These are phyloP conservation scores for Solanum infundibuliforme DNA, from an alignment of 257 asterid species.

Conservation along the genomic window DNA sequence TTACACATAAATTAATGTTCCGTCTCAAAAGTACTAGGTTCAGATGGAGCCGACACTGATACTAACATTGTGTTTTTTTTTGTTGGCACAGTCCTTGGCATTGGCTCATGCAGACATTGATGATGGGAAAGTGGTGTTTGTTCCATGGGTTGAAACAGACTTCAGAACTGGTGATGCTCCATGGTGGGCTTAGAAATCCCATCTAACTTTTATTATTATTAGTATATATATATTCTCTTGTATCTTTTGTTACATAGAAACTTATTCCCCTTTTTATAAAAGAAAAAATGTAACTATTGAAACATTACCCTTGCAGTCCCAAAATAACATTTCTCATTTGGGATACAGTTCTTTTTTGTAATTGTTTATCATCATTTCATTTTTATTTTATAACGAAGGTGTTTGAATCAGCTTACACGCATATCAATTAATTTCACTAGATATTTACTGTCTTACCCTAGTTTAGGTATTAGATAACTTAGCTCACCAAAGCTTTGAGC, in stretches of 20 bases:
- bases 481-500: background rate
- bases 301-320: background rate
- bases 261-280: background rate
- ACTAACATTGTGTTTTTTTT: background rate
- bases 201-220: background rate
- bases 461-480: rapidly evolving
- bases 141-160: constrained; percentile 92
- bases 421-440: rapidly evolving
- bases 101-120: constrained; percentile 80
- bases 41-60: background rate
- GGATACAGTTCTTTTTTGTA: background rate
- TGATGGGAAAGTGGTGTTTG: constrained; percentile 69
- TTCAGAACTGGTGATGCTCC: constrained; percentile 87
- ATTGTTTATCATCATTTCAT: background rate
- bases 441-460: background rate
- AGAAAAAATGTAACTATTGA: background rate
- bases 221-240: background rate
- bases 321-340: background rate
- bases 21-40: background rate
- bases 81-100: constrained; percentile 62
- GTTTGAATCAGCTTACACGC: rapidly evolving
- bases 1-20: background rate
- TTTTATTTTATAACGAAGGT: background rate
- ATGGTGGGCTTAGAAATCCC: constrained; percentile 62
- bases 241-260: background rate